phyloP scores from a whole-genome alignment of 2,329 filamentous ascomycete genomes.

The Colletotrichum orchidophilum region DNA sequence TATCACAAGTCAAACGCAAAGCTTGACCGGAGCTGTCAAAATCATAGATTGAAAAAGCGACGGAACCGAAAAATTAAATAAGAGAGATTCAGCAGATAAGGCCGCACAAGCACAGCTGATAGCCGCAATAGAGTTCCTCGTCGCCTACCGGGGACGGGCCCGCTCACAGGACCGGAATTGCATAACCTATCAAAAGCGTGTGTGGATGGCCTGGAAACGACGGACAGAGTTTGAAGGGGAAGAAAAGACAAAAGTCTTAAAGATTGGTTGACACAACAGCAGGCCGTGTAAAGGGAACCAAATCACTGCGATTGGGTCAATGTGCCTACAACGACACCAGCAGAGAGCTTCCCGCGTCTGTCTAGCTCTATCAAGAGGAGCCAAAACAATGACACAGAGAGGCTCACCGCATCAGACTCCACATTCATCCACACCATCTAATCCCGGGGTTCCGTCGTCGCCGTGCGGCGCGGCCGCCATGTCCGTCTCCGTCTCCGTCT shows the following conservation, averaged over 20 bases:
- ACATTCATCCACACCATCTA: not conserved
- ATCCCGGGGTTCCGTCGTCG: not conserved
- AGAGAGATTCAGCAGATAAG: too few relatives aligned
- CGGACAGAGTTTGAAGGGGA: not conserved
- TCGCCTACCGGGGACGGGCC: not conserved
- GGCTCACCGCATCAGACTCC: not conserved
- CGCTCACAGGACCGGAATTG: not conserved
- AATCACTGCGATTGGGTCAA: too few relatives aligned
- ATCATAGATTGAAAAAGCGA: not conserved
- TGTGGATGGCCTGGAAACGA: not conserved
- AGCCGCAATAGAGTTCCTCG: not conserved
- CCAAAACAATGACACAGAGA: not conserved
- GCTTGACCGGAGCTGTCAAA: not conserved
- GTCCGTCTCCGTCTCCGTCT: not conserved
- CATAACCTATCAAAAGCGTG: not conserved
- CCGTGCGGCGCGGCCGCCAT: not conserved
- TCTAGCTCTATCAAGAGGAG: too few relatives aligned
- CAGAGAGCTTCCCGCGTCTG: too few relatives aligned
- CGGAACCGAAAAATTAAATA: too few relatives aligned
- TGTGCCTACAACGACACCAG: not conserved
- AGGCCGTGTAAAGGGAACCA: not conserved
- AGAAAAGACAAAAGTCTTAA: not conserved
- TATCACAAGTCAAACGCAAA: not conserved
- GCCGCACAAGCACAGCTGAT: not conserved
- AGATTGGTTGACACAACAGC: not conserved